Evolutionary conservation across 2,329 filamentous ascomycete species (phyloP), one percentile per base, ranked within the genome.

Genomic region (Ophidiomyces ophidiicola): DNA sequence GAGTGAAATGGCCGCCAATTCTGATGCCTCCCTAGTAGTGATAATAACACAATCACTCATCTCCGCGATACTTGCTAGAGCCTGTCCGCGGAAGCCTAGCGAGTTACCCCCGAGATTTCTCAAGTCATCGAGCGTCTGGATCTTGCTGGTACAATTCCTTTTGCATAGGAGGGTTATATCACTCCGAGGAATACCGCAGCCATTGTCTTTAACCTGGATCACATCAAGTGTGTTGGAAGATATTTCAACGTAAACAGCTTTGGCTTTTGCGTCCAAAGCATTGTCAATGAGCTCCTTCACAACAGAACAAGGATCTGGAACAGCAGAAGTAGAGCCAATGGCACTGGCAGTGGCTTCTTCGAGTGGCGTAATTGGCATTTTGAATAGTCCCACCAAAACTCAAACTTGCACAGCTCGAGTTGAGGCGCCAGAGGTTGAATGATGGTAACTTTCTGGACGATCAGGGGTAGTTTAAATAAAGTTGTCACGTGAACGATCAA

Each of bases 271-370:
- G 57, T 81, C 77, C 7, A 81, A 62, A n/a, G 75, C 67, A 53
- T 81, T 81, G 44, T 81, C 77, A 26, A 81, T 55, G 26, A 81
- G 68, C 52, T 81, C 77, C 53, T 79, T 79, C 40, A 76, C 68
- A 6, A 74, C 64, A 2, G 72, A 72, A 43, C 62, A 66, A 5
- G 74, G 61, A 48, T 76, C 70, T 6, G 67, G 65, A 35, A 79
- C 62, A 15, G 70, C 68, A 46, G 76, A 72, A 10, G 67, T 64
- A 18, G 74, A 74, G 42, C 72, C 66, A 43, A 79, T 69, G 42
- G 68, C 67, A 42, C 66, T 63, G 25, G 68, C 61, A 42, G 62
- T 60, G 11, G 50, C 51, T 30, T 56, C 54, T 14, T 64, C 57
- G 42, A 70, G 59, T 36, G 60, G 56, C 47, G 54, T 51, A 50